Evolutionary conservation across 108 stramenopile species (phyloP), one percentile per base, ranked within the genome.

Genomic region (Nitzschia sp.): DNA sequence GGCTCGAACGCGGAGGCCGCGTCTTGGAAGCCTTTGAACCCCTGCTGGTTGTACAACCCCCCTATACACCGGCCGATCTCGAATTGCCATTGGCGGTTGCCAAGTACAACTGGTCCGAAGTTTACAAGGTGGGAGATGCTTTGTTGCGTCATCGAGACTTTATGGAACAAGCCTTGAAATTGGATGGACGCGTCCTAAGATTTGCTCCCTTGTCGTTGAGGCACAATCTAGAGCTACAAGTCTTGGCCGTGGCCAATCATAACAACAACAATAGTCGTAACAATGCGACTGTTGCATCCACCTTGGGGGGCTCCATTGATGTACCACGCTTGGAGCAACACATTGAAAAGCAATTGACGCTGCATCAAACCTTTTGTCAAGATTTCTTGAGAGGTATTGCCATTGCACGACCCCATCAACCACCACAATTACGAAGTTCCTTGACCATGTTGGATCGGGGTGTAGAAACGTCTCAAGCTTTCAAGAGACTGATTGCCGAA

Each of bases 361-460:
- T 74, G 46, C 68, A 80, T 30, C 11, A 53, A 18, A 68, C 24
- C 2, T 80, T 80, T 70, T 35, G 74, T 5, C 36, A 53, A 3
- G 61, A 69, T 4, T 70, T 80, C 30, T 53, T 80, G 51, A 31
- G 72, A 15, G 73, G 78, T 13, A 80, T 80, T 51, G 59, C 72
- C 46, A 70, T 80, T 53, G 61, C 53, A 9, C 34, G 27, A 17
- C 53, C 61, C 34, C 46, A 65, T 46, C 31, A 35, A 25, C 38
- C 64, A 17, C 38, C 72, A 5, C 6, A 0, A n/a, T 34, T 27
- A 24, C 46, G 71, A 54, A 54, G 54, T 19, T 35, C 62, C 1
- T 64, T 80, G 19, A 9, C 56, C 17, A 70, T 80, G 78, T 36
- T 80, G 27, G 66, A 80, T 59, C 51, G 68, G 13, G 78, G 78